phyloP scores from a whole-genome alignment of 2,329 filamentous ascomycete species.

The Stagonosporopsis vannaccii region DNA sequence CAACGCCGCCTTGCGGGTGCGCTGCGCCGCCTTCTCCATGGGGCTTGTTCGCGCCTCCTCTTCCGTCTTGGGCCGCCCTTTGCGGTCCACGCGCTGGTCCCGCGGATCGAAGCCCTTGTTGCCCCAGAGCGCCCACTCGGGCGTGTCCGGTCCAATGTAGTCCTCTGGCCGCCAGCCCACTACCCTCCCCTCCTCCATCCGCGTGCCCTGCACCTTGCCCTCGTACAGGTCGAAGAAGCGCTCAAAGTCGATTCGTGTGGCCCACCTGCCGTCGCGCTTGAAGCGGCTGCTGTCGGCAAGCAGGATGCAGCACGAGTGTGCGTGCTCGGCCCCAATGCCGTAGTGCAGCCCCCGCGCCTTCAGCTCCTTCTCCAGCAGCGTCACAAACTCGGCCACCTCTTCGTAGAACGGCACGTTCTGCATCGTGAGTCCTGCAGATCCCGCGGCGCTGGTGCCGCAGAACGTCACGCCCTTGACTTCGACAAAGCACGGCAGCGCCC shows the following conservation, averaged over 20 bases:
- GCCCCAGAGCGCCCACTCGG: slow-evolving; percentile 95
- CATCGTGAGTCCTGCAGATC: slow-evolving; percentile 91
- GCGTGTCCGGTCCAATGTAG: slow-evolving; percentile 84
- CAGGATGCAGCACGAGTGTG: slow-evolving; percentile 91
- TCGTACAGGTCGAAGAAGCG: slow-evolving; percentile 87
- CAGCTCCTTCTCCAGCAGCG: slow-evolving; percentile 74
- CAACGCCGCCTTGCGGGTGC: slow-evolving; percentile 6
- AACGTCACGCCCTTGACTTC: slow-evolving; percentile 98
- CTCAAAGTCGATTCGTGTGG: slow-evolving; percentile 89
- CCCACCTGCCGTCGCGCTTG: slow-evolving; percentile 78
- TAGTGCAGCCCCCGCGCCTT: slow-evolving; percentile 76
- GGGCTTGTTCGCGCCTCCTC: slow-evolving; percentile 13
- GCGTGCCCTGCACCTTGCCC: slow-evolving; percentile 51
- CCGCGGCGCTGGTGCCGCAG: slow-evolving; percentile 87
- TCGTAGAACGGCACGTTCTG: slow-evolving; percentile 96
- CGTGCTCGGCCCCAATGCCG: slow-evolving; percentile 93
- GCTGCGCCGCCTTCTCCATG: slow-evolving; percentile 4
- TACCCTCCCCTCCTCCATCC: slow-evolving; percentile 54
- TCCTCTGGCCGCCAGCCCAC: slow-evolving; percentile 84
- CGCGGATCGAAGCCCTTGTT: slow-evolving; percentile 93
- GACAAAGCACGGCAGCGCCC: slow-evolving; percentile 87
- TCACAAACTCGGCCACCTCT: slow-evolving; percentile 84
- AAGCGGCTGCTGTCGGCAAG: slow-evolving; percentile 81
- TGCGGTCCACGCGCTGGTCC: slow-evolving; percentile 85
- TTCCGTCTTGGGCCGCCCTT: slow-evolving; percentile 65